Conservation (phyloP, 768 basidiomycete species). For the Clitopilus hobsonii region DNA sequence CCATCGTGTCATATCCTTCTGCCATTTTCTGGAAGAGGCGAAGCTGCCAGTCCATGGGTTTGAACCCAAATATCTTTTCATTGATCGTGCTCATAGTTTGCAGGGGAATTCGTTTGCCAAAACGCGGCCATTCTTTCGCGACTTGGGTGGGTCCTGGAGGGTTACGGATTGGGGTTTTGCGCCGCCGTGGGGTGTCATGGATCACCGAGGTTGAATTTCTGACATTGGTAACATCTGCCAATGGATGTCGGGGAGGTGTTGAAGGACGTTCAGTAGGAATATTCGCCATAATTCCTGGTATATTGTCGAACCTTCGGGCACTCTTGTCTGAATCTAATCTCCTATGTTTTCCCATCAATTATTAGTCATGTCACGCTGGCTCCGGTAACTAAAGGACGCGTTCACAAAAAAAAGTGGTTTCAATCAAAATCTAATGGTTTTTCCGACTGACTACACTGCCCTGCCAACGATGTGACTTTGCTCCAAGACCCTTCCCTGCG, state of each 20-base stretch:
- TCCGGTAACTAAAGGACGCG: neutral
- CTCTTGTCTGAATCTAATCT: neutral
- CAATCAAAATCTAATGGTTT: neutral
- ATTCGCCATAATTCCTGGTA: neutral
- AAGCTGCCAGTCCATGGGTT: slow-evolving; percentile 1
- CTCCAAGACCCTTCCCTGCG: neutral
- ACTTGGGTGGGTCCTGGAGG: neutral
- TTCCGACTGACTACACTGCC: neutral
- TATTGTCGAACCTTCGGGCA: neutral
- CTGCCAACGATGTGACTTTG: neutral
- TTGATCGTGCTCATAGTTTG: neutral
- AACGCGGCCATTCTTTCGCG: neutral
- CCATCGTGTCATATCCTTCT: slow-evolving; percentile 5
- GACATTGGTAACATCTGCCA: neutral
- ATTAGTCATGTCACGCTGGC: neutral
- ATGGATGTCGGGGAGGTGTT: neutral
- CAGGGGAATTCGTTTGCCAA: neutral
- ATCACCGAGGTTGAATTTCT: neutral
- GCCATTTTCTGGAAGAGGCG: slow-evolving; percentile 1
- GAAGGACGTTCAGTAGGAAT: neutral
- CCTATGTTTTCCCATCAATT: neutral
- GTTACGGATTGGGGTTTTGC: neutral
- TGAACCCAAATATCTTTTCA: neutral
- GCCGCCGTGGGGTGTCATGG: slow-evolving; percentile 2
- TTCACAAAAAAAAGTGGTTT: neutral